Percentiles rank a stretch among this genome's conserved stretches.
Conservation (phyloP, 192 early-diverging fungal genomes). For the Umbelopsis vinacea region DNA sequence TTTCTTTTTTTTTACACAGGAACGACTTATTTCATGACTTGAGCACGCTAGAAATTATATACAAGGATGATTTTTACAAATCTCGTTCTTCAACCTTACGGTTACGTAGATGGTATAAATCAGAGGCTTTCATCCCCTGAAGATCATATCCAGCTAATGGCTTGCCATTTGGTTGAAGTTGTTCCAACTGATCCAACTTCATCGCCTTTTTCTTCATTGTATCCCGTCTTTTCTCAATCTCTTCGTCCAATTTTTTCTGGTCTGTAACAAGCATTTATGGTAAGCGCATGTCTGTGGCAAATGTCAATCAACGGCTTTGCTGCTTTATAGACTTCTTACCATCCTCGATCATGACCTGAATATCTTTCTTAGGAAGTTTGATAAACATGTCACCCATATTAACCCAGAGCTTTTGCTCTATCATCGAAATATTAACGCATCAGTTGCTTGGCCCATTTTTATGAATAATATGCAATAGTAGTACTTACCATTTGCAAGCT, state of each 20-base stretch:
- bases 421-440: neutral
- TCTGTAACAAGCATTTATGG: conserved; percentile 38
- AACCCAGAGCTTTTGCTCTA: conserved; percentile 62
- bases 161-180: conserved; percentile 40
- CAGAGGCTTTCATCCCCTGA: conserved; percentile 39
- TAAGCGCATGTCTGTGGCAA: too few relatives aligned
- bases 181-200: conserved; percentile 53
- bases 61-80: conserved; percentile 9
- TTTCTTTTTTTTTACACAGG: too few relatives aligned
- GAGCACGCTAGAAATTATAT: neutral
- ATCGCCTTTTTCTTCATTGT: conserved; percentile 47
- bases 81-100: conserved; percentile 17
- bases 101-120: conserved; percentile 35
- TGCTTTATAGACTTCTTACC: conserved; percentile 21
- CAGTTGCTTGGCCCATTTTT: neutral
- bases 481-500: conserved; percentile 35
- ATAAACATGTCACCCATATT: conserved; percentile 65
- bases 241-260: conserved; percentile 50
- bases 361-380: conserved; percentile 53
- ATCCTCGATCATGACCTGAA: conserved; percentile 56
- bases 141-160: conserved; percentile 50
- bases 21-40: too few relatives aligned
- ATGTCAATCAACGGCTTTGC: too few relatives aligned
- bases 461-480: neutral
- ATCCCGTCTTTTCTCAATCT: conserved; percentile 50